Evolutionary conservation across 768 basidiomycete genomes (phyloP), one percentile per base, ranked within the genome.

Genomic region (Lepiota venenata): DNA sequence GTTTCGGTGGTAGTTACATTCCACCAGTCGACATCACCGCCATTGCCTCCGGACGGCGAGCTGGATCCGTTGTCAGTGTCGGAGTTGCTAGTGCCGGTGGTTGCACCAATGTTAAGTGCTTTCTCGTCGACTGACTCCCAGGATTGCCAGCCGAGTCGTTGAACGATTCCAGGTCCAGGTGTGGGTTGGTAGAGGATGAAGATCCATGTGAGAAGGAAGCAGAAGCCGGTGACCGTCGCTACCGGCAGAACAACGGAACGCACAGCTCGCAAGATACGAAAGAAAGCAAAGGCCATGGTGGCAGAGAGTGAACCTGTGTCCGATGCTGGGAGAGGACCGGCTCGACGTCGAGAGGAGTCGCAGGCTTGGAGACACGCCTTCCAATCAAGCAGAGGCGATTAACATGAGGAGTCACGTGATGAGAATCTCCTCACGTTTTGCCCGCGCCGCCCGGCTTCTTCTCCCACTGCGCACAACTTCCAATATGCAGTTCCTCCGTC

Each of bases 91-190:
- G 47, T 36, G 35, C 38, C 57, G 2, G 47, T 50, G 10, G 51
- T 27, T 45, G 43, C 29, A 4, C 35, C 43, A 16, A 44, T 12
- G 7, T 53, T 52, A n/a, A 48, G 21, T 10, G 58, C 43, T 4
- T 51, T 37, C 49, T 57, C 55, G 12, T 56, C 58, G 0, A 93
- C 75, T 2, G 79, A 63, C 41, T 90, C 93, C 91, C 91, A 96
- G 6, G 87, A 78, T 62, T 95, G 93, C 93, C 93, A 95, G 25
- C 92, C 92, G 16, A 97, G 73, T 42, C 81, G 78, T 62, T 92
- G 89, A 12, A 77, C 65, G 12, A 77, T 66, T 1, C 89, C 89
- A 15, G 89, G 89, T 2, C 89, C 89, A 1, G 76, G 75, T 9
- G 79, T 81, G 2, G 89, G 90, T 65, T 91, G 89, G 62, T 92